Evolutionary conservation across 495 filamentous ascomycete genomes (phyloP).

Genomic region (Corynascus novoguineensis): DNA sequence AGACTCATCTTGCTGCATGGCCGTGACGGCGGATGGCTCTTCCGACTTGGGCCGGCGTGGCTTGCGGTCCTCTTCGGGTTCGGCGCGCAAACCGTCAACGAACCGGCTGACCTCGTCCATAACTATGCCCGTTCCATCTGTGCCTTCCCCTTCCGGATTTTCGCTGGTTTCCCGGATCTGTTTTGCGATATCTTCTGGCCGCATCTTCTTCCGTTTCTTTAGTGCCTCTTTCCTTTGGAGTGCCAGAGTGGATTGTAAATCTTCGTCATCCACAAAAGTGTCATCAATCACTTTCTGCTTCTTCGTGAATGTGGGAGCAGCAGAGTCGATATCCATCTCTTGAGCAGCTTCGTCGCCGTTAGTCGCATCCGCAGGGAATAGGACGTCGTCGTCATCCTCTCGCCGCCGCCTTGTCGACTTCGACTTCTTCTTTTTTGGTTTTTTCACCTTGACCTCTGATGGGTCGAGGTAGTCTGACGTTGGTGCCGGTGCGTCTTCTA

Average conservation of each 20-base stretch:
- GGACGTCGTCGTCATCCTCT: conserved; percentile 69
- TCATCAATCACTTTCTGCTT: conserved; percentile 62
- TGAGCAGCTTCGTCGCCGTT: conserved; percentile 43
- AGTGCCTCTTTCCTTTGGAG: conserved; percentile 72
- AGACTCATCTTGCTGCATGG: conserved; percentile 48
- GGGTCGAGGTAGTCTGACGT: conserved; percentile 83
- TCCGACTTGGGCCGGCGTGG: conserved; percentile 37
- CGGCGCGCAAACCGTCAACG: conserved; percentile 70
- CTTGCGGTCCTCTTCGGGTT: conserved; percentile 60
- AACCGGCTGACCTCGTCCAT: conserved; percentile 96
- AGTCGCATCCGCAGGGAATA: conserved; percentile 44
- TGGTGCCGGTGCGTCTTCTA: conserved; percentile 51
- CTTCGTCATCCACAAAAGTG: conserved; percentile 84
- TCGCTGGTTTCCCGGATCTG: conserved; percentile 69
- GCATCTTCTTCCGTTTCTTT: conserved; percentile 80
- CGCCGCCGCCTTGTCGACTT: conserved; percentile 66
- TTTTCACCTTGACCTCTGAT: conserved; percentile 80
- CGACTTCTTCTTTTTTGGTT: conserved; percentile 88
- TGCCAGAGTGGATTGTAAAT: conserved; percentile 80
- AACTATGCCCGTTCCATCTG: conserved; percentile 65
- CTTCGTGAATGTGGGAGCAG: conserved; percentile 38
- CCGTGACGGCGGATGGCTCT: conserved; percentile 31
- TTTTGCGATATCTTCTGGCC: conserved; percentile 78
- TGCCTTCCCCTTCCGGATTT: conserved; percentile 33
- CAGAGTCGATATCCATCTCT: conserved; percentile 74